Evolutionary conservation across 83 land plant genomes (phyloP).

Genomic region (Picea mariana): DNA sequence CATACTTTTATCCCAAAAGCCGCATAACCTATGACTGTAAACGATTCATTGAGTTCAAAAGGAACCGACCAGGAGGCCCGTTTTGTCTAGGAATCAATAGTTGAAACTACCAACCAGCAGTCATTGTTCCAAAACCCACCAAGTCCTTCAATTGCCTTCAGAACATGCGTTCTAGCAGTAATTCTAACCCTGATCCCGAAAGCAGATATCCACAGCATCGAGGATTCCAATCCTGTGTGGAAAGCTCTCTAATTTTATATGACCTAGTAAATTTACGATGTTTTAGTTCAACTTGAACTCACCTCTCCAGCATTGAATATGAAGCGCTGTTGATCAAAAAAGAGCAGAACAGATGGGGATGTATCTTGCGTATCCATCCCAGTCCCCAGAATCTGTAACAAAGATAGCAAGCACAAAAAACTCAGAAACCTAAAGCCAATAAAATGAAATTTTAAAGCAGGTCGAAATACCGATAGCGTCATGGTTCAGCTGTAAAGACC

Average conservation of each 20-base stretch:
- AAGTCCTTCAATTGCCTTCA: not conserved
- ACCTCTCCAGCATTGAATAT: slow-evolving; percentile 99
- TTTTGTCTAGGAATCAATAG: not conserved
- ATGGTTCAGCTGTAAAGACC: too few relatives aligned
- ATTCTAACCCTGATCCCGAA: too few relatives aligned
- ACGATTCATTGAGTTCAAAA: too few relatives aligned
- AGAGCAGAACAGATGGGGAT: slow-evolving; percentile 83
- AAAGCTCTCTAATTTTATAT: too few relatives aligned
- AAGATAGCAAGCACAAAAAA: slow-evolving; percentile 3
- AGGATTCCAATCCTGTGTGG: too few relatives aligned
- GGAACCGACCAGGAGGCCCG: too few relatives aligned
- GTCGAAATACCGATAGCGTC: too few relatives aligned
- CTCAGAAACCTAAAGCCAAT: not conserved
- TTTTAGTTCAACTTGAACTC: slow-evolving; percentile 1
- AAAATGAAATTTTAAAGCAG: not conserved
- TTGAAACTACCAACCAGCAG: not conserved
- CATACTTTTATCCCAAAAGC: not conserved
- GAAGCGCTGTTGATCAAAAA: slow-evolving; percentile 90
- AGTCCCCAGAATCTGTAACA: slow-evolving; percentile 82
- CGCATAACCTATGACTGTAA: not conserved
- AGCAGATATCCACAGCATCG: too few relatives aligned
- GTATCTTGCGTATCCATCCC: slow-evolving; percentile 99
- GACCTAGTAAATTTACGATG: not conserved
- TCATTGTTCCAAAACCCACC: not conserved
- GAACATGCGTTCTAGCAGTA: too few relatives aligned